These are phyloP conservation scores for Uncinocarpus reesii DNA, from an alignment of 2,329 filamentous ascomycete species.

Conservation along the genomic window DNA sequence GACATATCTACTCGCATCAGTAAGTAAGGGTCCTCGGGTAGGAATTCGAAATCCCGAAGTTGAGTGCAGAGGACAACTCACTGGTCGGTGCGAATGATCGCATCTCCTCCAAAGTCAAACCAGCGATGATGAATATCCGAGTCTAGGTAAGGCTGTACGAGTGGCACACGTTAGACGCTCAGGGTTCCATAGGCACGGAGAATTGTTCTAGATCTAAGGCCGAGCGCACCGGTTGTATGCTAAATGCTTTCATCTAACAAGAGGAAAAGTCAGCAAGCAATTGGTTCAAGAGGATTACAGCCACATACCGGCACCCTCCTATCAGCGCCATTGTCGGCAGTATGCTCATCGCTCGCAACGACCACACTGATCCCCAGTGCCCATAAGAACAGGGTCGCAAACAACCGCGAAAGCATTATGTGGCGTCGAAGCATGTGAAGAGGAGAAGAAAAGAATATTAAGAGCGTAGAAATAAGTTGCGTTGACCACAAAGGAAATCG, in stretches of 20 bases:
- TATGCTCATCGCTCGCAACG: slow-evolving; percentile 22
- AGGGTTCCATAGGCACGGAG: not conserved
- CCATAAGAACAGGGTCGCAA: slow-evolving; percentile 23
- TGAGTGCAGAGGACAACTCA: slow-evolving; percentile 24
- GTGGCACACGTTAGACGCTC: not conserved
- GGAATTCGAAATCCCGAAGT: too few species aligned
- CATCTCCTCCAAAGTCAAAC: slow-evolving; percentile 98
- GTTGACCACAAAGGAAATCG: not conserved
- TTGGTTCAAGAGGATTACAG: not conserved
- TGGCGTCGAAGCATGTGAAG: not conserved
- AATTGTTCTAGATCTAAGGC: not conserved
- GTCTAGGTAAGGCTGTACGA: slow-evolving; percentile 76
- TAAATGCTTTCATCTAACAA: slow-evolving; percentile 72
- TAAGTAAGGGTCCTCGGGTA: too few species aligned
- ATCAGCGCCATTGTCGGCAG: slow-evolving; percentile 44
- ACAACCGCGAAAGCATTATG: slow-evolving; percentile 16
- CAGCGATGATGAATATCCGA: slow-evolving; percentile 96
- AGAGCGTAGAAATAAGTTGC: not conserved
- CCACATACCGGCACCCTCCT: slow-evolving; percentile 54
- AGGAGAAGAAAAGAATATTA: not conserved
- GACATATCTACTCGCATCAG: slow-evolving; percentile 57
- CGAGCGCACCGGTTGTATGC: slow-evolving; percentile 60
- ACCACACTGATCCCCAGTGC: slow-evolving; percentile 27
- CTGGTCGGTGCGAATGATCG: slow-evolving; percentile 64
- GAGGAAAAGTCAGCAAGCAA: slow-evolving; percentile 9